Evolutionary conservation across 257 asterid species (phyloP), one percentile per base, ranked within the genome.

Genomic region (Marsdenia floribunda): DNA sequence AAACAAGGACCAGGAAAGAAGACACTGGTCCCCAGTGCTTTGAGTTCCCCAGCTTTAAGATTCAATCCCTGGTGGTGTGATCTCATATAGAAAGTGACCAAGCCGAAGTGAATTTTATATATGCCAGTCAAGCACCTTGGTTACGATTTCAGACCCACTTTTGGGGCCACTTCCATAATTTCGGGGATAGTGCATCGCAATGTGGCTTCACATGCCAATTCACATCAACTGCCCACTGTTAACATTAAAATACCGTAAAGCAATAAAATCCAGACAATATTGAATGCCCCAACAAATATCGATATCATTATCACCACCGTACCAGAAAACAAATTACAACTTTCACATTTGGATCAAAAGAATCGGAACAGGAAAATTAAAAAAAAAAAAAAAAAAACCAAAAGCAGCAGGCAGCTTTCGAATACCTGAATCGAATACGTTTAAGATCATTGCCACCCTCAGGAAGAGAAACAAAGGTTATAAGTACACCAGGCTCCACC

Each of bases 401-500:
- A 80, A 52, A 70, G 50, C 77, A 76, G 78, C 50, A 71, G 7
- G 58, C 40, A 49, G 37, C 21, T 37, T 35, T 63, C 42, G 71
- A 18, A 70, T 83, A 95, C 99, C 98, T 90, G 88, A 95, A 95
- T 53, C 93, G 90, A 81, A 95, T 95, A 73, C 96, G 84, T 78
- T 87, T 95, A 73, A 95, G 96, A 80, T 90, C 96, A 77, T 95
- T 95, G 55, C 99, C 99, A 72, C 96, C 97, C 3, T 85, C 85
- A 61, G 93, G 91, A 82, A 90, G 84, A 1, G 98, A 87, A 77
- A 95, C 86, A 67, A 95, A 92, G 1, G 99, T 89, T 82, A 95
- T 95, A 33, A 90, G 80, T 68, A 95, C 99, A 26, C 99, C 98
- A 1, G 99, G 98, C 83, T 95, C 99, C 58, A 90, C 98, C 83